These are phyloP conservation scores for Scheffersomyces insectosa DNA, from an alignment of 1,139 yeast genomes.

Conservation along the genomic window DNA sequence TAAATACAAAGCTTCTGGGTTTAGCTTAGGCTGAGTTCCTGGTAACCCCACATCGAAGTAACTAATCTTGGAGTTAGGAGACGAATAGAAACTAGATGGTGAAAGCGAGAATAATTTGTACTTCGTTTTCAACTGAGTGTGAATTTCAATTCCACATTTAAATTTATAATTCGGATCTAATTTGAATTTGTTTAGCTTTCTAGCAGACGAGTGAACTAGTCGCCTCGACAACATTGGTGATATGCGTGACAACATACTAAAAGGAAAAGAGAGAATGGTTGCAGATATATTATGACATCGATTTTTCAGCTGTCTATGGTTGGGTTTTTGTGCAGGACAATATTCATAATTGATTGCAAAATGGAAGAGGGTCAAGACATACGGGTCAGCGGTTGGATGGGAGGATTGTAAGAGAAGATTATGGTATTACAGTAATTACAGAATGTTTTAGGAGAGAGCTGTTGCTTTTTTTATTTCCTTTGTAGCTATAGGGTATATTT, in stretches of 20 bases:
- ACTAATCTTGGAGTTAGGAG: constrained; percentile 72
- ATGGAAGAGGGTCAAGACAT: too few relatives aligned
- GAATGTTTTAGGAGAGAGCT: too few relatives aligned
- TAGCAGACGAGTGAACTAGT: not conserved
- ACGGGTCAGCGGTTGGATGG: too few relatives aligned
- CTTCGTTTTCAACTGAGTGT: constrained; percentile 78
- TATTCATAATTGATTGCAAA: too few relatives aligned
- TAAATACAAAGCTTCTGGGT: constrained; percentile 69
- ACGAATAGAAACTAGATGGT: constrained; percentile 45
- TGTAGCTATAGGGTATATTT: too few relatives aligned
- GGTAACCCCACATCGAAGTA: constrained; percentile 87
- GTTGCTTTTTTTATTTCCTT: too few relatives aligned
- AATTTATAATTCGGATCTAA: constrained; percentile 35
- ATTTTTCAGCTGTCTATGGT: too few relatives aligned
- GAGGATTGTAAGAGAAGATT: too few relatives aligned
- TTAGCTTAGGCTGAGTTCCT: constrained; percentile 86
- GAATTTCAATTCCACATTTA: constrained; percentile 91
- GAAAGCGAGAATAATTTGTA: constrained; percentile 76
- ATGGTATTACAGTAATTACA: too few relatives aligned
- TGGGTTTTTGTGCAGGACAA: too few relatives aligned
- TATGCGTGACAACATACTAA: too few relatives aligned
- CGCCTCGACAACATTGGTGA: not conserved
- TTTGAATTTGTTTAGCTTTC: constrained; percentile 5
- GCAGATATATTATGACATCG: not conserved
- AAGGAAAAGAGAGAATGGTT: not conserved